Conservation (phyloP, 371 early-diverging fungal genomes). For the Mucor saturninus region DNA sequence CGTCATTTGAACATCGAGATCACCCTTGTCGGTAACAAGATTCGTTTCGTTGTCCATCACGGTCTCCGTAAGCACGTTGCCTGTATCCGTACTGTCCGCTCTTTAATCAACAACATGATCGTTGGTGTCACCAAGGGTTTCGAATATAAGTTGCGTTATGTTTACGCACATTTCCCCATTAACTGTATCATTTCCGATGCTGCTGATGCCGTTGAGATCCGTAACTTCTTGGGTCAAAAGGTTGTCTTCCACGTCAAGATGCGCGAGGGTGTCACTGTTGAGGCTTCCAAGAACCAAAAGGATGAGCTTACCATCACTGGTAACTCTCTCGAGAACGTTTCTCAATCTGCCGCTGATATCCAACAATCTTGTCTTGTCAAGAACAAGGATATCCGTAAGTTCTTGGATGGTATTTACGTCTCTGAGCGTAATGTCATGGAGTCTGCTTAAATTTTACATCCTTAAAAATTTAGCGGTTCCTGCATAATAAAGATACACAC, state of each 20-base stretch:
- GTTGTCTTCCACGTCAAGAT: slow-evolving; percentile 88
- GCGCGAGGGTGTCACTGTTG: slow-evolving; percentile 91
- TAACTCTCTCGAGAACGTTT: slow-evolving; percentile 97
- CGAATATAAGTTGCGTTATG: slow-evolving; percentile 99
- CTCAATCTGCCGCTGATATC: slow-evolving; percentile 93
- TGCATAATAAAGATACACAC: slow-evolving; percentile 51
- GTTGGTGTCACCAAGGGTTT: slow-evolving; percentile 99
- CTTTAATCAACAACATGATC: slow-evolving; percentile 98
- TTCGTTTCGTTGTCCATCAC: slow-evolving; percentile 95
- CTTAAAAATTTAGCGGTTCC: slow-evolving; percentile 3
- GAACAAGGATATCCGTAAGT: slow-evolving; percentile 98
- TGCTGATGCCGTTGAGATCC: slow-evolving; percentile 91
- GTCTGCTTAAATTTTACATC: slow-evolving; percentile 3
- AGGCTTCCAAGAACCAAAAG: slow-evolving; percentile 88
- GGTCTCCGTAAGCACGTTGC: slow-evolving; percentile 98
- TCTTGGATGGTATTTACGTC: slow-evolving; percentile 99
- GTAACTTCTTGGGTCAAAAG: slow-evolving; percentile 99
- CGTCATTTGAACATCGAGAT: slow-evolving; percentile 96
- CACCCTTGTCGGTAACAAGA: slow-evolving; percentile 46
- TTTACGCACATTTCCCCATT: slow-evolving; percentile 99
- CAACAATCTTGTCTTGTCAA: slow-evolving; percentile 79
- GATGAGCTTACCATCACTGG: slow-evolving; percentile 97
- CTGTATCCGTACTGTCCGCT: slow-evolving; percentile 97
- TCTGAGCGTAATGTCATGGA: slow-evolving; percentile 71
- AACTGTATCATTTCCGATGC: slow-evolving; percentile 91